Evolutionary conservation across 306 rosid genomes (phyloP).

Genomic region (Trifolium fragiferum): DNA sequence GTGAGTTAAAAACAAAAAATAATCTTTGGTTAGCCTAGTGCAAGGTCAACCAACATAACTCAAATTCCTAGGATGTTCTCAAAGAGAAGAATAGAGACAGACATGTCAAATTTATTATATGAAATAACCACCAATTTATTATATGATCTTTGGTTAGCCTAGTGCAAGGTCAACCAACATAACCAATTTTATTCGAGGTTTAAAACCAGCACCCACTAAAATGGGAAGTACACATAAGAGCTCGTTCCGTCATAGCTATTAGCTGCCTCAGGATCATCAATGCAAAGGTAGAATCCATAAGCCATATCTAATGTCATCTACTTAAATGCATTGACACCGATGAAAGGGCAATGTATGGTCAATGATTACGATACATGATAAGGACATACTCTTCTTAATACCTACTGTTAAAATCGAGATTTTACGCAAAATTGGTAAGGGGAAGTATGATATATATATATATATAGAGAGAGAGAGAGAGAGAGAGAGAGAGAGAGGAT

Average conservation of each 20-base stretch:
- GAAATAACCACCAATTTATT: conserved; percentile 20
- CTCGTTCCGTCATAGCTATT: not conserved
- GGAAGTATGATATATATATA: too few relatives aligned
- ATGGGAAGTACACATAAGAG: conserved; percentile 17
- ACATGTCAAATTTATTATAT: conserved; percentile 23
- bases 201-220: conserved; percentile 1
- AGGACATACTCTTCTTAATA: not conserved
- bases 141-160: too few relatives aligned
- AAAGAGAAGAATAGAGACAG: conserved; percentile 1
- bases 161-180: too few relatives aligned
- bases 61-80: not conserved
- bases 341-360: not conserved
- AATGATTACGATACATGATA: conserved; percentile 27
- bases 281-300: conserved; percentile 32
- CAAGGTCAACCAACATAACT: conserved; percentile 8
- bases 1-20: conserved; percentile 21
- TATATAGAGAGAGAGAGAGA: too few relatives aligned
- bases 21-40: conserved; percentile 15
- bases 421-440: too few relatives aligned
- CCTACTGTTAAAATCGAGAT: not conserved
- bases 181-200: conserved; percentile 2
- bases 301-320: not conserved
- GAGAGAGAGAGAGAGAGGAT: too few relatives aligned
- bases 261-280: conserved; percentile 12
- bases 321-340: conserved; percentile 6